These are phyloP conservation scores for Carpinus fangiana DNA, from an alignment of 306 rosid species.

Conservation along the genomic window DNA sequence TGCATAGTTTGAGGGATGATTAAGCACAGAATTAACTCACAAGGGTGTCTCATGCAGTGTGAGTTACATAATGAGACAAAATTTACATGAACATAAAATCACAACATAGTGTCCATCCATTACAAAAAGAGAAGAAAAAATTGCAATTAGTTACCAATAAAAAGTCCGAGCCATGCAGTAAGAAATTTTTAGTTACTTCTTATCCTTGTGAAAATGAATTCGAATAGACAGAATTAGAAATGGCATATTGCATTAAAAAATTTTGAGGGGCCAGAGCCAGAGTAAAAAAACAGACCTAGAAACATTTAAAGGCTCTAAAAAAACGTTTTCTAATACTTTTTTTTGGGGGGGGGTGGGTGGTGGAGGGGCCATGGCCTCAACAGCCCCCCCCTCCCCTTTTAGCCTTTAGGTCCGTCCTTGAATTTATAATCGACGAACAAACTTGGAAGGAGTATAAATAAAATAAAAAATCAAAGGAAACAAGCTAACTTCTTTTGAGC, in stretches of 20 bases:
- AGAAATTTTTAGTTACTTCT: background rate
- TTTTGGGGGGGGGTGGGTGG: no score
- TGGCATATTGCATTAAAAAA: no score
- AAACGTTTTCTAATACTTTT: no score
- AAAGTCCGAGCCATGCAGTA: background rate
- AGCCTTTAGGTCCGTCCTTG: no score
- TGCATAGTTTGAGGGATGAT: background rate
- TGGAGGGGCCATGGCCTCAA: no score
- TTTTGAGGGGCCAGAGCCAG: no score
- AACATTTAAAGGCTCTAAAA: no score
- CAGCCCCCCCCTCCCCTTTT: no score
- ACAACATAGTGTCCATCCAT: background rate
- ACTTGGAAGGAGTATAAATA: background rate
- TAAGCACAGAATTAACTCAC: background rate
- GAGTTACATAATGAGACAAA: background rate
- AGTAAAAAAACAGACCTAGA: no score
- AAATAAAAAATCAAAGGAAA: background rate
- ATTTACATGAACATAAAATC: slow-evolving; percentile 9
- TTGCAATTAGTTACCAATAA: background rate
- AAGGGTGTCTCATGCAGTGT: background rate
- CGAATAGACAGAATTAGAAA: no score
- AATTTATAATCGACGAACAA: no score
- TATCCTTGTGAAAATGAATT: no score
- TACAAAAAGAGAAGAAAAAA: background rate
- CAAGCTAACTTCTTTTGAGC: background rate